These are phyloP conservation scores for Tricholoma sp. DNA, from an alignment of 768 basidiomycete species.

Conservation along the genomic window DNA sequence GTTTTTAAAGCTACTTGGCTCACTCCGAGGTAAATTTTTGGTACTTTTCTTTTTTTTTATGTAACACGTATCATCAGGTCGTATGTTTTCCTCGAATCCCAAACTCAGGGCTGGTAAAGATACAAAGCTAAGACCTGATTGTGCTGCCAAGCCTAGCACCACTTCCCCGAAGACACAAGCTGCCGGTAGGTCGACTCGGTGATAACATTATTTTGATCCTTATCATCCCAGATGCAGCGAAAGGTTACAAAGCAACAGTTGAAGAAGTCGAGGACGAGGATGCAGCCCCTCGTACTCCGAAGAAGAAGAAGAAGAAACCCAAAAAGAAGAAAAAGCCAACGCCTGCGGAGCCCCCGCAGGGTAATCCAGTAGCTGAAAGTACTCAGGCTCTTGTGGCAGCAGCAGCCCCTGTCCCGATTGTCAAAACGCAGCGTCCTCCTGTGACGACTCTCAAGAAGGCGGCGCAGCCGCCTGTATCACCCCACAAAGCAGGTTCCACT, in stretches of 20 bases:
- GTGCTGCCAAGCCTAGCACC: neutral
- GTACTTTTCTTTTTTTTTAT: neutral
- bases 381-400: slow-evolving; percentile 12
- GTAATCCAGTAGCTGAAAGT: slow-evolving; percentile 12
- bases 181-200: neutral
- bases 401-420: slow-evolving; percentile 15
- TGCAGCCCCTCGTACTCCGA: slow-evolving; percentile 26
- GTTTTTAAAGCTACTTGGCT: slow-evolving; percentile 71
- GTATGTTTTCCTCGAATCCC: slow-evolving; percentile 49
- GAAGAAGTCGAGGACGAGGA: slow-evolving; percentile 77
- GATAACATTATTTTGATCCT: neutral
- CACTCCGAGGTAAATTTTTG: slow-evolving; percentile 57
- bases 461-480: slow-evolving; percentile 13
- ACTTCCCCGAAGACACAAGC: neutral
- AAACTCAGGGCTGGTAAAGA: slow-evolving; percentile 29
- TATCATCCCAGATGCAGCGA: slow-evolving; percentile 11
- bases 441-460: slow-evolving; percentile 15
- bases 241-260: slow-evolving; percentile 46
- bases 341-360: slow-evolving; percentile 16
- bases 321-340: slow-evolving; percentile 63
- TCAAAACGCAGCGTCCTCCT: neutral
- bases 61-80: slow-evolving; percentile 37
- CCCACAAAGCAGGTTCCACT: slow-evolving; percentile 12
- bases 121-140: neutral
- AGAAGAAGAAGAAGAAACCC: slow-evolving; percentile 58